Conservation (phyloP, 1,139 yeast genomes). For the Candida tropicalis region DNA sequence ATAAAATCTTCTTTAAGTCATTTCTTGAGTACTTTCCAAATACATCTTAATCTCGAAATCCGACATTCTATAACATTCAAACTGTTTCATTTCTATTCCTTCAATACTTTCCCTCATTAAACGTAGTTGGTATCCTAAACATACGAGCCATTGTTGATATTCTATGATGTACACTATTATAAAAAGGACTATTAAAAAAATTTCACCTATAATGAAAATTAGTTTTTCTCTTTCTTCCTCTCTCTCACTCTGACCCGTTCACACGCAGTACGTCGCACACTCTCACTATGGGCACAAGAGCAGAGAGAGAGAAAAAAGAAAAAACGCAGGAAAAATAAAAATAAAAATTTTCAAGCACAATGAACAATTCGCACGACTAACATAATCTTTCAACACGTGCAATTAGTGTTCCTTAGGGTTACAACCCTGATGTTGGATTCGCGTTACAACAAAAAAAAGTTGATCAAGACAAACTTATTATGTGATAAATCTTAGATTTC, state of each 20-base stretch:
- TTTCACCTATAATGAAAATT: conserved; percentile 11
- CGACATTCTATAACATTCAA: background rate
- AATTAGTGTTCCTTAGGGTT: conserved; percentile 6
- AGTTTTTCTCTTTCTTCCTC: conserved; percentile 8
- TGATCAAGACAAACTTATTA: too few relatives aligned
- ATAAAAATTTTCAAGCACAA: background rate
- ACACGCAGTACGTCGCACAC: background rate
- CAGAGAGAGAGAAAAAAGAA: background rate
- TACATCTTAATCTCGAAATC: background rate
- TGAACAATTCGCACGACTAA: background rate
- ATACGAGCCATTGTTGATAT: conserved; percentile 18
- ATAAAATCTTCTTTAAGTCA: too few relatives aligned
- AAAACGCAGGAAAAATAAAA: conserved; percentile 3
- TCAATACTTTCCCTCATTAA: background rate
- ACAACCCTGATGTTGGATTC: conserved; percentile 11
- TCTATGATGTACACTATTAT: conserved; percentile 9
- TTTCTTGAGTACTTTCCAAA: background rate
- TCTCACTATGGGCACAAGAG: too few relatives aligned
- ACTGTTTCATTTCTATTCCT: background rate
- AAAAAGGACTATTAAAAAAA: conserved; percentile 11
- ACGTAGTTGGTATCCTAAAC: conserved; percentile 9
- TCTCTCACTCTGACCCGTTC: background rate
- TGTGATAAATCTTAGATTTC: background rate
- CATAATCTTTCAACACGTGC: conserved; percentile 7
- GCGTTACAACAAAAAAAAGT: too few relatives aligned